These are phyloP conservation scores for Pharnaceum exiguum DNA, from an alignment of 148 eudicot species.

Conservation along the genomic window DNA sequence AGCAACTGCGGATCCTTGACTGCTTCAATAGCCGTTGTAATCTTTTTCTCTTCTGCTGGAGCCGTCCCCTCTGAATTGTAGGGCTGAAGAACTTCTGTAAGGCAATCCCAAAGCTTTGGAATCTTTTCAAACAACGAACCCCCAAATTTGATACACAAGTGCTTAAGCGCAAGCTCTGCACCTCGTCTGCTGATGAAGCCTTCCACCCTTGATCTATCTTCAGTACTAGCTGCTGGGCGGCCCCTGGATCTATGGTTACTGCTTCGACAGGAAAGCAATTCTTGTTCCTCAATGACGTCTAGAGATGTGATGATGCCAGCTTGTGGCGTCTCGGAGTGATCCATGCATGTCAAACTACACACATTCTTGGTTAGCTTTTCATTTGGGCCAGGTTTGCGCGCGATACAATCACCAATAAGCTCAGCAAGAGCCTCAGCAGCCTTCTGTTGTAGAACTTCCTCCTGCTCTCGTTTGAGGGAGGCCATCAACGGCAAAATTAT, in stretches of 20 bases:
- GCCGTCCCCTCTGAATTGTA: conserved; percentile 32
- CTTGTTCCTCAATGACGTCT: conserved; percentile 83
- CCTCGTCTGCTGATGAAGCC: conserved; percentile 93
- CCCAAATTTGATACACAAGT: conserved; percentile 80
- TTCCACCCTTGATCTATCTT: conserved; percentile 82
- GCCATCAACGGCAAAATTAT: conserved; percentile 94
- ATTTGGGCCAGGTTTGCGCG: conserved; percentile 89
- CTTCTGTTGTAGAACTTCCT: conserved; percentile 87
- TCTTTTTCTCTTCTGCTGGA: conserved; percentile 38
- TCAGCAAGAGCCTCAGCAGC: conserved; percentile 96
- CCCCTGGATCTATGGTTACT: conserved; percentile 62
- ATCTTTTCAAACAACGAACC: conserved; percentile 70
- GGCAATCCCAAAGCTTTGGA: conserved; percentile 96
- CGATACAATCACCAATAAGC: conserved; percentile 69
- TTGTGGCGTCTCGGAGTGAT: conserved; percentile 93
- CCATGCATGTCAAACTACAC: conserved; percentile 80
- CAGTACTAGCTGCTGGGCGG: conserved; percentile 46
- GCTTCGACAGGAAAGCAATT: conserved; percentile 54
- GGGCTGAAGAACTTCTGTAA: conserved; percentile 88
- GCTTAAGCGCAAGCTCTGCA: conserved; percentile 88
- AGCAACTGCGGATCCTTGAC: conserved; percentile 76
- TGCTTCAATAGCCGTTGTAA: conserved; percentile 48
- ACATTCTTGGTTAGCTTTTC: conserved; percentile 89
- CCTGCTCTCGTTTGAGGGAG: conserved; percentile 92
- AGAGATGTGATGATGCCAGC: conserved; percentile 68